Conservation (phyloP, 257 asterid genomes). For the Petrea volubilis region DNA sequence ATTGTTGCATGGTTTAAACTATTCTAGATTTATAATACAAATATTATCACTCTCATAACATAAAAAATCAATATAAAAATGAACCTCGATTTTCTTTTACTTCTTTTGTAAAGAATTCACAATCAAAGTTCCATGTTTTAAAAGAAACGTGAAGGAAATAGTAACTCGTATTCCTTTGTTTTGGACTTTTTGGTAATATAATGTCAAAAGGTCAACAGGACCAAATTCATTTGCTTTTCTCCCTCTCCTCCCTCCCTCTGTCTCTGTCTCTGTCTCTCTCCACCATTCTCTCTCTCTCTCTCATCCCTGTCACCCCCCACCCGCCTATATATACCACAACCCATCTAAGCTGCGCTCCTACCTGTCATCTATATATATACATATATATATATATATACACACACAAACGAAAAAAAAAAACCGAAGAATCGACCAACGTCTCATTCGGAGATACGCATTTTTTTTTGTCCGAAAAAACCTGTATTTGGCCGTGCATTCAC, state of each 20-base stretch:
- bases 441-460: constrained; percentile 45
- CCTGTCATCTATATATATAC: too few species aligned
- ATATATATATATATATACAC: too few species aligned
- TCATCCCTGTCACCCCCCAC: constrained; percentile 14
- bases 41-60: too few species aligned
- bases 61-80: too few species aligned
- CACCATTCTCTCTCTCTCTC: not conserved
- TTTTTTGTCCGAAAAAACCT: constrained; percentile 13
- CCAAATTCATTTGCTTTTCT: not conserved
- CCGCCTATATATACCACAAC: constrained; percentile 30
- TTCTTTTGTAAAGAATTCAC: too few species aligned
- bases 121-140: not conserved
- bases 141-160: not conserved
- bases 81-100: too few species aligned
- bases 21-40: too few species aligned
- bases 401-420: not conserved
- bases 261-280: too few species aligned
- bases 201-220: constrained; percentile 21
- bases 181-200: constrained; percentile 20
- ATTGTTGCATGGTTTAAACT: too few species aligned
- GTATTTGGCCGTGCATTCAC: not conserved
- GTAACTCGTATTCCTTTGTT: not conserved
- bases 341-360: not conserved
- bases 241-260: not conserved
- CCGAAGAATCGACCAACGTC: constrained; percentile 36